These are phyloP conservation scores for Diddensiella caesifluorescens DNA, from an alignment of 805 yeast genomes.

Conservation along the genomic window DNA sequence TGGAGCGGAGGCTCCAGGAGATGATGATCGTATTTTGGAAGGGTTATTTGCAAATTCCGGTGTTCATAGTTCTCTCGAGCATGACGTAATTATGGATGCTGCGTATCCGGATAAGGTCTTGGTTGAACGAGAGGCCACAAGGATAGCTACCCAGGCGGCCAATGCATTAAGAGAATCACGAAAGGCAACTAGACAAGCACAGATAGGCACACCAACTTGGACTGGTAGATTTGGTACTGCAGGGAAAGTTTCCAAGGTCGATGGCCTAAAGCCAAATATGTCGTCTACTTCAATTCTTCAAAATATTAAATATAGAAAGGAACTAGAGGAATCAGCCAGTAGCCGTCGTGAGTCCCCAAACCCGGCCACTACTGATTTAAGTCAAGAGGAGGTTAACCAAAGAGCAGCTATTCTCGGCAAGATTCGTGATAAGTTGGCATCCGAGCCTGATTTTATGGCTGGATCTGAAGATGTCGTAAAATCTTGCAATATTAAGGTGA, in stretches of 20 bases:
- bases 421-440: conserved; percentile 38
- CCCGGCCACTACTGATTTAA: conserved; percentile 1
- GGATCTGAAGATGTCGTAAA: conserved; percentile 46
- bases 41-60: conserved; percentile 68
- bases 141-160: conserved; percentile 59
- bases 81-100: conserved; percentile 67
- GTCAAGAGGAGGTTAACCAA: conserved; percentile 9
- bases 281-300: conserved; percentile 46
- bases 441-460: conserved; percentile 38
- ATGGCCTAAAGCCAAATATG: conserved; percentile 7
- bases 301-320: conserved; percentile 42
- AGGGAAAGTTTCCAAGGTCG: conserved; percentile 39
- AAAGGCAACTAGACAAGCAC: conserved; percentile 40
- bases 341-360: not conserved
- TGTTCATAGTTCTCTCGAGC: conserved; percentile 69
- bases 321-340: conserved; percentile 26
- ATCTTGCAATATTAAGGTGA: conserved; percentile 36
- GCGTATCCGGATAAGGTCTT: conserved; percentile 47
- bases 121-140: conserved; percentile 58
- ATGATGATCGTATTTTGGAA: conserved; percentile 63
- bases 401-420: conserved; percentile 30
- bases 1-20: conserved; percentile 15
- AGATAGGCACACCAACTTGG: conserved; percentile 89
- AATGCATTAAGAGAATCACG: conserved; percentile 56
- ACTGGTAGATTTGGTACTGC: conserved; percentile 89